Percentiles rank a stretch among this genome's conserved stretches.
Evolutionary conservation across 2,329 filamentous ascomycete genomes (phyloP).

Genomic region (Chrysoporthe deuterocubensis): DNA sequence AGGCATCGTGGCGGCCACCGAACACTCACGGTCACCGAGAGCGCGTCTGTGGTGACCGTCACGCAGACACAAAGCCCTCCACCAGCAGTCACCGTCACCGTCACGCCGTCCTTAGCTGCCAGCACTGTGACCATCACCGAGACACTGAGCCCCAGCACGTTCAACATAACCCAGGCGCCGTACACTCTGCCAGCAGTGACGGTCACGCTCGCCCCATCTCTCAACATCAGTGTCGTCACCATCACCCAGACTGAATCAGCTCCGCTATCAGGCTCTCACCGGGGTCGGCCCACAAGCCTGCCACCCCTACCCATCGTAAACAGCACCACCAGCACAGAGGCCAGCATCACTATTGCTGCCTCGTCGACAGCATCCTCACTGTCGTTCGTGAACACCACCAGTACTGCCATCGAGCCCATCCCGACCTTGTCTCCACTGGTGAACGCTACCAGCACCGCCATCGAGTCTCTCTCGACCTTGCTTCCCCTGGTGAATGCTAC

Average conservation of each 20-base stretch:
- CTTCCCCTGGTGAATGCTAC: neutral
- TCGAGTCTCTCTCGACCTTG: neutral
- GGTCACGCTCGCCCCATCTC: too few species aligned
- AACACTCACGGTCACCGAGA: neutral
- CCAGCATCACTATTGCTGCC: neutral
- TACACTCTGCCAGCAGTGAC: neutral
- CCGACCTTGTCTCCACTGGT: neutral
- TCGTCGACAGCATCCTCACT: neutral
- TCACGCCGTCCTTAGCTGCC: neutral
- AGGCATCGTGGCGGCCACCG: neutral
- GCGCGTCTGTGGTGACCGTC: too few species aligned
- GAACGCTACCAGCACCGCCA: neutral
- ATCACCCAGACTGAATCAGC: neutral
- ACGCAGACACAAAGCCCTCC: neutral
- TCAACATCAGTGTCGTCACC: neutral
- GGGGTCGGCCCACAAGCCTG: neutral
- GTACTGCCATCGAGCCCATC: neutral
- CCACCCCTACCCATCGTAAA: neutral
- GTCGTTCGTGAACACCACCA: neutral
- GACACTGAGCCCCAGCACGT: neutral
- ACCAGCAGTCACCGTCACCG: neutral
- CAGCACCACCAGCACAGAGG: neutral
- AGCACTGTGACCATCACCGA: slow-evolving; percentile 1
- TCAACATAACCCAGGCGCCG: neutral
- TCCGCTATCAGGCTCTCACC: neutral